Evolutionary conservation across 495 filamentous ascomycete genomes (phyloP).

Genomic region (Lepraria neglecta): DNA sequence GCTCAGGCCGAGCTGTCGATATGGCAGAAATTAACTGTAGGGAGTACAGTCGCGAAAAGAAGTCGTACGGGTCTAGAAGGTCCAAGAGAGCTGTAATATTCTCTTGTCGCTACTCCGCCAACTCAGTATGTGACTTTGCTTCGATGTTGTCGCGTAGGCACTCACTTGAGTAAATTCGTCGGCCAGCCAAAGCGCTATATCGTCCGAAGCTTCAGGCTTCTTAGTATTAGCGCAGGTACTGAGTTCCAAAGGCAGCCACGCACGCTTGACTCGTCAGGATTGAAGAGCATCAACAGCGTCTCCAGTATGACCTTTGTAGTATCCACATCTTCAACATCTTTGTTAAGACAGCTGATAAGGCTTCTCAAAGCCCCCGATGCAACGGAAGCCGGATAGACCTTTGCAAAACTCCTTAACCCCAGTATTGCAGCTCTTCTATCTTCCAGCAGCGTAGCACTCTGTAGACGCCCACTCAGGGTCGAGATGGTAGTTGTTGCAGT

Average conservation of each 20-base stretch:
- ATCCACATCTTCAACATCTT: slow-evolving; percentile 93
- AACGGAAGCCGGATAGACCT: slow-evolving; percentile 92
- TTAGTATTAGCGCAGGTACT: slow-evolving; percentile 30
- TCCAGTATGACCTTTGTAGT: slow-evolving; percentile 91
- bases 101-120: slow-evolving; percentile 73
- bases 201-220: slow-evolving; percentile 89
- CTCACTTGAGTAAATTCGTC: slow-evolving; percentile 94
- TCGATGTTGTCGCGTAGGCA: neutral
- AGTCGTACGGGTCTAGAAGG: slow-evolving; percentile 79
- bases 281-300: slow-evolving; percentile 90
- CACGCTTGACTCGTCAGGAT: slow-evolving; percentile 62
- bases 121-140: slow-evolving; percentile 33
- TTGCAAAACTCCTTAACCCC: slow-evolving; percentile 89
- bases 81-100: slow-evolving; percentile 89
- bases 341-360: slow-evolving; percentile 74
- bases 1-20: slow-evolving; percentile 74
- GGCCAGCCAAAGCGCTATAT: slow-evolving; percentile 92
- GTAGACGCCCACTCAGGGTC: slow-evolving; percentile 75
- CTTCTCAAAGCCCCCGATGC: slow-evolving; percentile 82
- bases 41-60: slow-evolving; percentile 89
- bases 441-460: slow-evolving; percentile 82
- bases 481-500: slow-evolving; percentile 90
- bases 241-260: slow-evolving; percentile 27
- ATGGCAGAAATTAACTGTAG: slow-evolving; percentile 86
- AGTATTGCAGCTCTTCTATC: slow-evolving; percentile 89